phyloP scores from a whole-genome alignment of 345 rosid species.

The Durio zibethinus region DNA sequence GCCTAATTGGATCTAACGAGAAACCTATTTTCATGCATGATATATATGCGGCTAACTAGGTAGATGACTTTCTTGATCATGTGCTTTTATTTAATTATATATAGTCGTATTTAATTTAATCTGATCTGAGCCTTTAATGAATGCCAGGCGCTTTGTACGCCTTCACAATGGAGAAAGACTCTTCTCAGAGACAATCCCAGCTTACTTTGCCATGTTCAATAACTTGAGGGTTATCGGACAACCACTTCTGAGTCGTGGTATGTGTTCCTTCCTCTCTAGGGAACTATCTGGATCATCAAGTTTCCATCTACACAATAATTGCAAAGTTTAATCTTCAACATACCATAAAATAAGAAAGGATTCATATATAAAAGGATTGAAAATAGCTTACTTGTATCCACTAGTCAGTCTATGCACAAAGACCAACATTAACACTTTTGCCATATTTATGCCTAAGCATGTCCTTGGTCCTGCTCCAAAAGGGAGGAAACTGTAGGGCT shows the following conservation, averaged over 20 bases:
- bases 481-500: slow-evolving; percentile 55
- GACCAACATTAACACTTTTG: slow-evolving; percentile 43
- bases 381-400: slow-evolving; percentile 30
- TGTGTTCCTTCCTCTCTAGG: slow-evolving; percentile 27
- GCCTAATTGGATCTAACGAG: no score
- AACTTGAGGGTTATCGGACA: slow-evolving; percentile 50
- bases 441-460: slow-evolving; percentile 59
- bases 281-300: slow-evolving; percentile 45
- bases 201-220: not conserved
- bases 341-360: not conserved
- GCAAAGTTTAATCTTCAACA: not conserved
- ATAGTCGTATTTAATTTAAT: no score
- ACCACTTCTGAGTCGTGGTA: slow-evolving; percentile 52
- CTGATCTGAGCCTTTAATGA: no score
- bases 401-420: slow-evolving; percentile 46
- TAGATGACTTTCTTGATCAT: no score
- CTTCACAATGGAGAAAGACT: not conserved
- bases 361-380: not conserved
- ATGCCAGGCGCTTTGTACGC: no score
- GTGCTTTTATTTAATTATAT: no score
- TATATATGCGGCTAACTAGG: no score
- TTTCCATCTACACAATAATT: slow-evolving; percentile 36
- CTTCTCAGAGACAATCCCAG: not conserved
- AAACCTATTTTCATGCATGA: no score
- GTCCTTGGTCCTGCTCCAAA: slow-evolving; percentile 59